Evolutionary conservation across 2,329 filamentous ascomycete species (phyloP), one percentile per base, ranked within the genome.

Genomic region (Stagonosporopsis chrysanthemi): DNA sequence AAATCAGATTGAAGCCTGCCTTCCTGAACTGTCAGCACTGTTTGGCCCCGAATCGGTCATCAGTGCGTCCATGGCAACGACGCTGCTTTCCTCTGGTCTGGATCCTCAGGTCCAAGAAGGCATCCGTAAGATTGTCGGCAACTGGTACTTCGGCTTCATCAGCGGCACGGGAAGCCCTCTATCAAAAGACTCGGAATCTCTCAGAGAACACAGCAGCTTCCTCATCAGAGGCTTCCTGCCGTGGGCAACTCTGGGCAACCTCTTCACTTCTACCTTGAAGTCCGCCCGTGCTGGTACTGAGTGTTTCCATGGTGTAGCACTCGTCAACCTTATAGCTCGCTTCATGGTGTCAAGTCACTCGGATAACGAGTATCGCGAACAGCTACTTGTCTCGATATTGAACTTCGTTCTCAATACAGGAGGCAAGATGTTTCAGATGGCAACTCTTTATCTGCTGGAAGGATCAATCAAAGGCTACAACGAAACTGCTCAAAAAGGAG

Each of bases 1-100:
- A 39, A 82, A 82, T 55, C 81, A 83, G 56, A 76, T 82, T 2
- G 65, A 80, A 33, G 80, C 78, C 22, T 80, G 78, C 47, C 69
- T 82, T 28, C 65, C 71, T 17, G 79, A 82, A 49, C 65, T 83
- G 12, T 73, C 77, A 17, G 67, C 65, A 7, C 60, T 82, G 1
- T 69, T 77, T 31, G 74, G 74, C 0, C 45, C 70, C 6, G 49
- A 64, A 3, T 78, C 76, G 5, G 54, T 69, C 0, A 71, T 82
- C 2, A 72, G 76, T 41, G 56, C 73, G 0, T 69, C 71, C 0
- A 82, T 80, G 79, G 66, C 79, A 9, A 78, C 75, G 7, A 75
- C 75, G 4, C 60, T 83, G 3, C 72, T 83, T 2, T 71, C 73
- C 3, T 73, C 78, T 19, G 77, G 77, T 7, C 59, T 82, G 15